A percentile compares a stretch with the other conserved stretches of the same genome.
Conservation (phyloP, 345 rosid species). For the Sonneratia caseolaris region DNA sequence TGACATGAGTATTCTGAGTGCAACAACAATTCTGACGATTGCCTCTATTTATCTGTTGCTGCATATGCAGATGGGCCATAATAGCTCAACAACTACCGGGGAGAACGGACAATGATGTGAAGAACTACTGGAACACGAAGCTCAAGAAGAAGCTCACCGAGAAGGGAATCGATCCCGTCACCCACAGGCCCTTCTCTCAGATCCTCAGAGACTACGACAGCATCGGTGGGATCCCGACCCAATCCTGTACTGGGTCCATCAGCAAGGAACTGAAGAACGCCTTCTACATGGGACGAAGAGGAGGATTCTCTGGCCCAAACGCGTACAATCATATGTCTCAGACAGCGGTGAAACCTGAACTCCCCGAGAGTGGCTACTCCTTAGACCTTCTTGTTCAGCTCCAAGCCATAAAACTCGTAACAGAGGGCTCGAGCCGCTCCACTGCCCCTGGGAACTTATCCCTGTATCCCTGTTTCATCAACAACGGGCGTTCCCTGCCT, state of each 20-base stretch:
- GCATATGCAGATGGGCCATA: conserved; percentile 56
- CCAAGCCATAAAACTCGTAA: conserved; percentile 61
- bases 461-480: not conserved
- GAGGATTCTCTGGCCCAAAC: conserved; percentile 8
- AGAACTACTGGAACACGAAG: conserved; percentile 88
- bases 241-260: conserved; percentile 36
- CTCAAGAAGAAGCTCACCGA: conserved; percentile 78
- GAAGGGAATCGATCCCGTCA: conserved; percentile 92
- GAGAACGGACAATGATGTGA: conserved; percentile 89
- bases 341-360: not conserved
- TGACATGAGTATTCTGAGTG: too few relatives aligned
- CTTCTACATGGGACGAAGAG: conserved; percentile 7
- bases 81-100: conserved; percentile 93
- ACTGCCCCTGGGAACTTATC: conserved; percentile 12
- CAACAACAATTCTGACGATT: too few relatives aligned
- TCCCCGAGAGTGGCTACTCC: conserved; percentile 16
- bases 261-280: conserved; percentile 30
- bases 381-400: conserved; percentile 61
- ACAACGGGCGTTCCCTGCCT: conserved; percentile 13
- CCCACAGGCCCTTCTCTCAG: conserved; percentile 87
- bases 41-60: too few relatives aligned
- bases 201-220: conserved; percentile 77
- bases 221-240: conserved; percentile 50
- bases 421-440: conserved; percentile 35
- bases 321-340: not conserved